A percentile compares a stretch with the other conserved stretches of the same genome.
These are phyloP conservation scores for Trifolium repens DNA, from an alignment of 306 rosid genomes.

Conservation along the genomic window DNA sequence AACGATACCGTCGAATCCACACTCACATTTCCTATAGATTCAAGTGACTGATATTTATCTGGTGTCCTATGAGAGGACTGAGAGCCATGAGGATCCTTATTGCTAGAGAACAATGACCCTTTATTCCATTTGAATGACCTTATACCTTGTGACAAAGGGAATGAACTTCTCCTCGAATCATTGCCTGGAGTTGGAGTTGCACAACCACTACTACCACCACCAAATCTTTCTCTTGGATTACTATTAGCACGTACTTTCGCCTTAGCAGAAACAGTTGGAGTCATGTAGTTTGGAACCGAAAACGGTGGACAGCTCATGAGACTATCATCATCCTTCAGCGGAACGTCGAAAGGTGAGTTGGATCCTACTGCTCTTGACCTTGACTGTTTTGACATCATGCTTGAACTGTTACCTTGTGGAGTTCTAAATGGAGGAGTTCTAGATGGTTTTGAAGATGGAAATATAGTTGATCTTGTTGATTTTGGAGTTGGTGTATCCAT, in stretches of 20 bases:
- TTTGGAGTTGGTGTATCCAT: slow-evolving; percentile 80
- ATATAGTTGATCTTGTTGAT: slow-evolving; percentile 71
- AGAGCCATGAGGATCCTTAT: slow-evolving; percentile 54
- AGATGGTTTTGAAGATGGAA: slow-evolving; percentile 48
- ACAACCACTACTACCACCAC: slow-evolving; percentile 35
- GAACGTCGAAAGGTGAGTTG: slow-evolving; percentile 65
- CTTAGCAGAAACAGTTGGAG: slow-evolving; percentile 76
- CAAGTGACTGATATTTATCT: slow-evolving; percentile 67
- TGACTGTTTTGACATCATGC: slow-evolving; percentile 52
- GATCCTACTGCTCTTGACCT: slow-evolving; percentile 60
- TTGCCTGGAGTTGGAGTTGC: slow-evolving; percentile 62
- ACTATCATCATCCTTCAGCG: slow-evolving; percentile 79
- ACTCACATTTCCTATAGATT: slow-evolving; percentile 68
- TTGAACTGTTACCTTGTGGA: slow-evolving; percentile 57
- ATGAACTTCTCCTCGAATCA: slow-evolving; percentile 80
- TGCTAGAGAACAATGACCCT: slow-evolving; percentile 62
- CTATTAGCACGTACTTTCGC: slow-evolving; percentile 76
- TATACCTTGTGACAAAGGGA: slow-evolving; percentile 78
- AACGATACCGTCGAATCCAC: slow-evolving; percentile 87
- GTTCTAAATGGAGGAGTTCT: slow-evolving; percentile 65
- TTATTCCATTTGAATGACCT: slow-evolving; percentile 86
- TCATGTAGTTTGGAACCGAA: slow-evolving; percentile 90
- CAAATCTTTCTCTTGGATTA: slow-evolving; percentile 75
- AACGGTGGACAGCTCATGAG: slow-evolving; percentile 95
- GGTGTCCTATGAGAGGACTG: slow-evolving; percentile 41